Conservation (phyloP, 768 basidiomycete genomes). For the Pulveroboletus sp. region DNA sequence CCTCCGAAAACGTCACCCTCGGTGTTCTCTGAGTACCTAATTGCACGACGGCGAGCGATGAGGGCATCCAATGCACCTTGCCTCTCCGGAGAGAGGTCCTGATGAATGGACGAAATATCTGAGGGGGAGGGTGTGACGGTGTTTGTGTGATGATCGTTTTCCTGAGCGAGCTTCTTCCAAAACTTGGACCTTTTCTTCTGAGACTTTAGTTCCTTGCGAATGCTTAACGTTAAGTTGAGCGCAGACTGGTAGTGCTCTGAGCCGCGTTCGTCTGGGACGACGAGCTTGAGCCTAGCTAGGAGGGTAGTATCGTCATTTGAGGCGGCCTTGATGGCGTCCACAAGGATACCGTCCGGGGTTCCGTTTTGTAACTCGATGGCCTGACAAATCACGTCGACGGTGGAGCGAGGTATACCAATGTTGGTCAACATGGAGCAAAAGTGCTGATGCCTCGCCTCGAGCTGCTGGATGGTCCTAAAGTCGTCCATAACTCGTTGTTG, state of each 20-base stretch:
- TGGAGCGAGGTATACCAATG: slow-evolving; percentile 24
- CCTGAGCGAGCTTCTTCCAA: slow-evolving; percentile 42
- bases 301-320: slow-evolving; percentile 34
- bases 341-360: slow-evolving; percentile 38
- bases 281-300: slow-evolving; percentile 41
- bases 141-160: slow-evolving; percentile 19
- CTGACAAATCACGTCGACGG: slow-evolving; percentile 21
- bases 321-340: slow-evolving; percentile 41
- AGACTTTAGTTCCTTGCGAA: slow-evolving; percentile 41
- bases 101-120: slow-evolving; percentile 26
- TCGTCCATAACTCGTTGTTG: slow-evolving; percentile 23
- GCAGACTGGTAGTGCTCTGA: slow-evolving; percentile 43
- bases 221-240: slow-evolving; percentile 40
- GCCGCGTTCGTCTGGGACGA: slow-evolving; percentile 33
- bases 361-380: slow-evolving; percentile 26
- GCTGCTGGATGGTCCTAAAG: slow-evolving; percentile 24
- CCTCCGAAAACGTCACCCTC: slow-evolving; percentile 26
- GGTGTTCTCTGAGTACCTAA: slow-evolving; percentile 6
- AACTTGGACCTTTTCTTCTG: slow-evolving; percentile 42
- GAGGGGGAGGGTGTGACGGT: slow-evolving; percentile 30
- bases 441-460: slow-evolving; percentile 23
- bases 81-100: slow-evolving; percentile 23
- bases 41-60: slow-evolving; percentile 21
- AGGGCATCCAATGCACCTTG: slow-evolving; percentile 38
- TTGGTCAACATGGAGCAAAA: slow-evolving; percentile 23